A percentile compares a stretch with the other conserved stretches of the same genome.
phyloP scores from a whole-genome alignment of 306 rosid species.

The Vigna nakashimae region DNA sequence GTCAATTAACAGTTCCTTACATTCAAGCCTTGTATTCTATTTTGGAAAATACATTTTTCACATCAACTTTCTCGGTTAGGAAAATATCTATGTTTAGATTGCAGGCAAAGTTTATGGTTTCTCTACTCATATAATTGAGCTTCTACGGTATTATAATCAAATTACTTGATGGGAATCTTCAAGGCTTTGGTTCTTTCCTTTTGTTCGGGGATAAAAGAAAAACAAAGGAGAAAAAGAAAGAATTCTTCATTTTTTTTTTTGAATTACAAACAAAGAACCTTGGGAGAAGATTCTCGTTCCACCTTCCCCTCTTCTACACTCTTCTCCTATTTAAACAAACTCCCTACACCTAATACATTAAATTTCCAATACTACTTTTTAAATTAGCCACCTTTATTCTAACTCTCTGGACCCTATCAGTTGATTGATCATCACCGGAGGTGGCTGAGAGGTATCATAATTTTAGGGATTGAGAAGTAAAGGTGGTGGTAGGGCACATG shows the following conservation, averaged over 20 bases:
- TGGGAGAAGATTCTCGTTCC: not conserved
- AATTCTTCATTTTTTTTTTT: not conserved
- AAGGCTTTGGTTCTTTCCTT: slow-evolving; percentile 2
- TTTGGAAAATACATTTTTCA: not conserved
- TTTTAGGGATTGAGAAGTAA: slow-evolving; percentile 10
- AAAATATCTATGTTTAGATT: slow-evolving; percentile 29
- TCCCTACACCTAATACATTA: not conserved
- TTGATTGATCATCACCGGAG: slow-evolving; percentile 10
- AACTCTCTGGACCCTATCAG: not conserved
- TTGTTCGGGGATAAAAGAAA: slow-evolving; percentile 5
- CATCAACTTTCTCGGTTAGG: slow-evolving; percentile 36
- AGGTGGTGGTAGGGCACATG: slow-evolving; percentile 1
- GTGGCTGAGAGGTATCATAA: slow-evolving; percentile 5
- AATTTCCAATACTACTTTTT: not conserved
- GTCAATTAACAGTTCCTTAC: not conserved
- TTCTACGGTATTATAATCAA: slow-evolving; percentile 13
- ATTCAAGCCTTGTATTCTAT: not conserved
- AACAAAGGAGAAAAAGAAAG: not conserved
- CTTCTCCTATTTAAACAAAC: not conserved
- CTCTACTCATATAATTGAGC: not conserved
- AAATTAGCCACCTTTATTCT: not conserved
- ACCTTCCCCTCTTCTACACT: not conserved
- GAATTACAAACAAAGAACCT: not conserved
- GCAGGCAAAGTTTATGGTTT: slow-evolving; percentile 11
- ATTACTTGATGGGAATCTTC: slow-evolving; percentile 15